phyloP scores from a whole-genome alignment of 208 protist species.

The Acanthamoeba castellanii region DNA sequence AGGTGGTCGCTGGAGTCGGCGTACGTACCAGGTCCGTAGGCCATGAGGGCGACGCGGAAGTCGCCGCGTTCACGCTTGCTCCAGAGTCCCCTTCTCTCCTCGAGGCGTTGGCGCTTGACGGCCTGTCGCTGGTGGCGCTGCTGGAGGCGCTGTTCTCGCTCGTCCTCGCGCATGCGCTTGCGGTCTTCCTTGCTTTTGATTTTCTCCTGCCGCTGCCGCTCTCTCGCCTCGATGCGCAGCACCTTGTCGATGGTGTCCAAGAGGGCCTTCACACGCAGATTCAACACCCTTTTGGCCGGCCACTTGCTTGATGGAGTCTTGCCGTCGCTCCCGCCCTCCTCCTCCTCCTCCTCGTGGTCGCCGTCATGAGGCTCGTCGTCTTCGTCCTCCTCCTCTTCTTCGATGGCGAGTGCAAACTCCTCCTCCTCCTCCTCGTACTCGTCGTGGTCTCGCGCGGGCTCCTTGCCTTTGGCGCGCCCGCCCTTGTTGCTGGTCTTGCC shows the following conservation, averaged over 20 bases:
- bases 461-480: background rate
- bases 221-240: background rate
- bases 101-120: background rate
- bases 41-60: conserved; percentile 31
- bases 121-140: background rate
- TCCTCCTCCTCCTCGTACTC: background rate
- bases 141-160: conserved; percentile 36
- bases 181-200: background rate
- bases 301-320: background rate
- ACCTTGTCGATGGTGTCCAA: conserved; percentile 38
- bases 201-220: background rate
- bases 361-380: background rate
- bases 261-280: conserved; percentile 29
- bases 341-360: background rate
- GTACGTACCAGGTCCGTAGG: conserved; percentile 32
- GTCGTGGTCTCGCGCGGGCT: background rate
- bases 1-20: too few species aligned
- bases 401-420: background rate
- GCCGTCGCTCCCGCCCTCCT: background rate
- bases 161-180: background rate
- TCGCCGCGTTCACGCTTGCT: conserved; percentile 13
- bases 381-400: background rate
- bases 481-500: background rate
- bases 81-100: conserved; percentile 22
- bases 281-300: conserved; percentile 20